Evolutionary conservation across 306 rosid genomes (phyloP).

Genomic region (Carpinus fangiana): DNA sequence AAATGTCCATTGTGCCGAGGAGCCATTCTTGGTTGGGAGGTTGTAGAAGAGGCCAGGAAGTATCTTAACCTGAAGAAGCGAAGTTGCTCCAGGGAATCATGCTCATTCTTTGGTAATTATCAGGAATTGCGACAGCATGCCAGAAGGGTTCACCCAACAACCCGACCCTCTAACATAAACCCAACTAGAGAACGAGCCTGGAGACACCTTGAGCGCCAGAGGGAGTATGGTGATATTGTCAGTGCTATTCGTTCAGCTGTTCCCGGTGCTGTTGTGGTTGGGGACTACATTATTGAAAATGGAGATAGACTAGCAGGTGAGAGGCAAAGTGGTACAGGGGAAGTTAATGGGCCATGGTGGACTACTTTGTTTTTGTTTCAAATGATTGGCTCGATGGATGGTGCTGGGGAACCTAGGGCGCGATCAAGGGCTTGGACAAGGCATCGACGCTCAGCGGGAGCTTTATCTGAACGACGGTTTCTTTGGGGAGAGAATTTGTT

Average conservation of each 20-base stretch:
- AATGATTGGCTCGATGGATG: constrained; percentile 72
- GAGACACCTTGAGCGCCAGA: constrained; percentile 78
- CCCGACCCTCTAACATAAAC: constrained; percentile 71
- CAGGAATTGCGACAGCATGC: constrained; percentile 90
- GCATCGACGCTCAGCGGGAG: constrained; percentile 54
- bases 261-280: constrained; percentile 85
- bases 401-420: constrained; percentile 63
- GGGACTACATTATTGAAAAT: constrained; percentile 85
- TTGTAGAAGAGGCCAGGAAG: constrained; percentile 77
- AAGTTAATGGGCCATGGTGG: constrained; percentile 64
- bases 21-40: constrained; percentile 76
- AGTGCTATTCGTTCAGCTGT: constrained; percentile 88
- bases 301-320: constrained; percentile 67
- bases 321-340: constrained; percentile 45
- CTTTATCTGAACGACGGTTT: constrained; percentile 57
- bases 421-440: constrained; percentile 73
- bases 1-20: constrained; percentile 91
- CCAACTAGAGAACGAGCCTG: constrained; percentile 84
- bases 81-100: constrained; percentile 84
- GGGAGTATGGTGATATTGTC: constrained; percentile 86
- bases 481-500: constrained; percentile 85
- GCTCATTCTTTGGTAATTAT: constrained; percentile 83
- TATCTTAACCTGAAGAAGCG: constrained; percentile 85
- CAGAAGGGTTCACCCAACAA: constrained; percentile 79
- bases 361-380: constrained; percentile 73